Base-by-base conservation (phyloP, 495 filamentous ascomycete genomes). In the Apodospora peruviana region DNA sequence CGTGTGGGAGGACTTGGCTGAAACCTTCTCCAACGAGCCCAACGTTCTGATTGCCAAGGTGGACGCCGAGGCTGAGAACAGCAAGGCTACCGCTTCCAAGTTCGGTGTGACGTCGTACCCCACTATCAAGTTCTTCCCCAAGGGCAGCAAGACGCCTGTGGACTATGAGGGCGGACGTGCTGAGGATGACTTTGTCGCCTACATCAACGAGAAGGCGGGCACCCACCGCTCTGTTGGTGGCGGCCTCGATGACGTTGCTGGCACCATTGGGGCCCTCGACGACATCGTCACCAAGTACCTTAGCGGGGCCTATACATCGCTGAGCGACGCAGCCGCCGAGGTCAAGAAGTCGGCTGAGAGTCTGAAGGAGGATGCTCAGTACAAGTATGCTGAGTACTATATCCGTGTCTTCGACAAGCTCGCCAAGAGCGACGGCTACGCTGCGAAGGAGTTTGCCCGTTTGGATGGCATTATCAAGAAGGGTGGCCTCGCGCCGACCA, bases 41-140 rank as follows among this genome's bases (percentile, higher is more conserved):
- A 71, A 73, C 55, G 84, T 98, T 45, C 64, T 95, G 12, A 84
- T 98, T 57, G 93, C 88, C 61, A 96, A 98, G 75, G 86, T 98
- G 45, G 90, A 97, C 61, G 88, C 88, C 60, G 90, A 96, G 67
- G 84, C 87, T 4, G 84, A 87, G 52, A 88, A 88, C 68, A 73
- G 85, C 62, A 91, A 90, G 68, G 78, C 80, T 36, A 81, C 82
- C 16, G 87, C 91, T 32, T 66, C 80, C 56, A 86, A 83, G 47
- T 87, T 91, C 57, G 87, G 83, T 50, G 80, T 98, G 40, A 78
- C 75, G 43, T 86, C 84, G 22, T 98, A 91, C 79, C 93, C 93
- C 23, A 98, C 93, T 51, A 93, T 98, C 77, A 95, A 94, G 76
- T 98, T 86, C 81, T 97, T 97, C 78, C 85, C 91, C 61, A 86